A percentile compares a stretch with the other conserved stretches of the same genome.
phyloP scores from a whole-genome alignment of 257 asterid genomes.

The Cordia subcordata region DNA sequence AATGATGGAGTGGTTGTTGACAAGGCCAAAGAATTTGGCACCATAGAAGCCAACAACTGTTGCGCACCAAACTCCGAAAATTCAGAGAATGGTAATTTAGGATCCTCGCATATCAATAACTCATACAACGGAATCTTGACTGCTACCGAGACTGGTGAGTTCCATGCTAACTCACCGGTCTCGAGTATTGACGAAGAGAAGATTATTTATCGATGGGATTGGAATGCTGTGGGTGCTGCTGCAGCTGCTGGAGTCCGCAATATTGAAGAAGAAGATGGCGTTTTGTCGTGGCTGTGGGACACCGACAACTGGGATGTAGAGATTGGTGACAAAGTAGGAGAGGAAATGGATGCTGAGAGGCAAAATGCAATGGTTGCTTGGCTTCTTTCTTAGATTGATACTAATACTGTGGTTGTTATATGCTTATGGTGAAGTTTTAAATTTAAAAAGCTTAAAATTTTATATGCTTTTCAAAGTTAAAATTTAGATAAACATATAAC shows the following conservation, averaged over 20 bases:
- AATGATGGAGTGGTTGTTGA: background rate
- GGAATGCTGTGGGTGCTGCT: conserved; percentile 26
- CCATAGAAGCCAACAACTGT: background rate
- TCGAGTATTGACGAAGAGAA: background rate
- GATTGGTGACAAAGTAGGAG: background rate
- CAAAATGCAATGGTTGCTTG: conserved; percentile 44
- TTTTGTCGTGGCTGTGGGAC: conserved; percentile 41
- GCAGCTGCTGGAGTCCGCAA: conserved; percentile 8
- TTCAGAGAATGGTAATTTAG: background rate
- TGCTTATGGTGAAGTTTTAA: too few species aligned
- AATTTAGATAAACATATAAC: too few species aligned
- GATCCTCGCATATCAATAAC: background rate
- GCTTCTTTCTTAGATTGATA: conserved; percentile 45
- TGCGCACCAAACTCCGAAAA: background rate
- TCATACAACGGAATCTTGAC: background rate
- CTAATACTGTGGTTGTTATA: too few species aligned
- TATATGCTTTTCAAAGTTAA: too few species aligned
- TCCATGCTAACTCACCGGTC: background rate
- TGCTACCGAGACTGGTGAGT: background rate
- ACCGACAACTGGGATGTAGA: conserved; percentile 6
- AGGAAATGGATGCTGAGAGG: conserved; percentile 21
- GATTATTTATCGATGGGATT: conserved; percentile 16
- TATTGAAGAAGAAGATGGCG: conserved; percentile 11
- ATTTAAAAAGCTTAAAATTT: too few species aligned
- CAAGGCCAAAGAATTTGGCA: background rate